Conservation (phyloP, 2,329 filamentous ascomycete species). For the Conoideocrella luteorostrata region DNA sequence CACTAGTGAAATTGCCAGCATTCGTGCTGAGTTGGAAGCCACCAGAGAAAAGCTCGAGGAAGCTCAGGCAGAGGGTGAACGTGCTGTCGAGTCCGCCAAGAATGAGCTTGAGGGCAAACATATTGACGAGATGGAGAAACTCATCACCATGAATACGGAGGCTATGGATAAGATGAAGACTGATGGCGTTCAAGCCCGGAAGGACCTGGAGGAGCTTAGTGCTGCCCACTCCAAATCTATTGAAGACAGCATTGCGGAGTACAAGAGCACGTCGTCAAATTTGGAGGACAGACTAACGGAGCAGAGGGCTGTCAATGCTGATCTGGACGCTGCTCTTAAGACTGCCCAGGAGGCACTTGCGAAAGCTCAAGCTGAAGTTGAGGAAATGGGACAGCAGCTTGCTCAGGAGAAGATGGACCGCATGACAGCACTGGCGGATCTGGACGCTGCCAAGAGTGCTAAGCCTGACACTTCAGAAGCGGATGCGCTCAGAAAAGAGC, state of each 20-base stretch:
- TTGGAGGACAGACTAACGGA: constrained; percentile 29
- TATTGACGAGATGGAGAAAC: constrained; percentile 41
- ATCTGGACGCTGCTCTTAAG: constrained; percentile 30
- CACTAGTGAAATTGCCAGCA: constrained; percentile 24
- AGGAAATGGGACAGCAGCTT: constrained; percentile 46
- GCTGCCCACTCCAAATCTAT: constrained; percentile 30
- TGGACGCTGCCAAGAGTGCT: constrained; percentile 50
- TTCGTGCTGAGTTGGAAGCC: constrained; percentile 26
- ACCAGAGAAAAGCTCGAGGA: constrained; percentile 41
- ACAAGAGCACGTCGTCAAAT: constrained; percentile 25
- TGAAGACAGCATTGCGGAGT: constrained; percentile 34
- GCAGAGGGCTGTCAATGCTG: constrained; percentile 28
- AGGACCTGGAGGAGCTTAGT: constrained; percentile 38
- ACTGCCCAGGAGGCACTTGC: constrained; percentile 35
- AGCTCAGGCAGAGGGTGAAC: constrained; percentile 34
- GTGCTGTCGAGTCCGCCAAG: constrained; percentile 39
- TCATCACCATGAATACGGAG: constrained; percentile 36
- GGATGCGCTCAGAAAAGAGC: constrained; percentile 45
- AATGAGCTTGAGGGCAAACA: constrained; percentile 39
- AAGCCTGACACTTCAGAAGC: constrained; percentile 50
- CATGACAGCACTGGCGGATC: constrained; percentile 51
- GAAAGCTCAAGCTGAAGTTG: constrained; percentile 41
- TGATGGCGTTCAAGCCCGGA: constrained; percentile 29
- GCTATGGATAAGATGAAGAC: constrained; percentile 34
- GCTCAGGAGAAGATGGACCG: constrained; percentile 55